phyloP scores from a whole-genome alignment of 345 rosid genomes.

The Conringia planisiliqua region DNA sequence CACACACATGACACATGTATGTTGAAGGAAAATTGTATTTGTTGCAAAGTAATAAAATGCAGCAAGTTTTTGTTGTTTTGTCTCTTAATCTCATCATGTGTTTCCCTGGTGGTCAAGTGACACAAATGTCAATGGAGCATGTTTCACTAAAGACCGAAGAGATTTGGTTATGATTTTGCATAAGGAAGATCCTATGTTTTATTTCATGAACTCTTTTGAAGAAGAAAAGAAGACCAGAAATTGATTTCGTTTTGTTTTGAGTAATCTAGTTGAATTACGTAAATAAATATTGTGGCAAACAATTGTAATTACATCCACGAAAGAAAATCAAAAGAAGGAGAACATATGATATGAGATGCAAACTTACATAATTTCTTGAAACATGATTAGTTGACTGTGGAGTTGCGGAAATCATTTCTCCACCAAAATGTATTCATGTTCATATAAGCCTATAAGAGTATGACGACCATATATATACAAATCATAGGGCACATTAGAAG shows the following conservation, averaged over 20 bases:
- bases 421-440: slow-evolving; percentile 13
- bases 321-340: background rate
- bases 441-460: slow-evolving; percentile 18
- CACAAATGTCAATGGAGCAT: background rate
- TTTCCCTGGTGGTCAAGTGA: background rate
- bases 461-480: slow-evolving; percentile 3
- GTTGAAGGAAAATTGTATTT: background rate
- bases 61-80: background rate
- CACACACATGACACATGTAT: background rate
- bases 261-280: background rate
- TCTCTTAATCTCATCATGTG: background rate
- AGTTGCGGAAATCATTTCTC: slow-evolving; percentile 3
- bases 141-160: background rate
- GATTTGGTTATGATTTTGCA: background rate
- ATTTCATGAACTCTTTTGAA: background rate
- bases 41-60: background rate
- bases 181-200: background rate
- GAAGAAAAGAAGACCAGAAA: background rate
- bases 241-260: background rate
- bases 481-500: slow-evolving; percentile 15
- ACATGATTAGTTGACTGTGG: slow-evolving; percentile 17
- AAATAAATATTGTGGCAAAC: too few species aligned
- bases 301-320: background rate
- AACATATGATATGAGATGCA: background rate
- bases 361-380: background rate